Percentiles rank a stretch among this genome's conserved stretches.
These are phyloP conservation scores for Rhododendron vialii DNA, from an alignment of 148 eudicot genomes.

Conservation along the genomic window DNA sequence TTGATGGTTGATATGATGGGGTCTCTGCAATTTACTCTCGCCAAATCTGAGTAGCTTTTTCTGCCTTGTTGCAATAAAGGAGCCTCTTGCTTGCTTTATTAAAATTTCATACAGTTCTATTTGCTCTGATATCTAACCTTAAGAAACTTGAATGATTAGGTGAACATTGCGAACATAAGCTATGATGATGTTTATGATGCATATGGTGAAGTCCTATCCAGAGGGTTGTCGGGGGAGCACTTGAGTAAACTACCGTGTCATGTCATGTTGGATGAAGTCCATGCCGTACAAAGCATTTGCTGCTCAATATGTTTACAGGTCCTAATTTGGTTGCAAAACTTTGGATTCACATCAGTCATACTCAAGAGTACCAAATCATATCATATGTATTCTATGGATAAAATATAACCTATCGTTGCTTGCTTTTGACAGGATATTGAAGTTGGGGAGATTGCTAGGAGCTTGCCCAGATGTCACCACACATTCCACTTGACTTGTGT, in stretches of 20 bases:
- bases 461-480: constrained; percentile 49
- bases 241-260: constrained; percentile 40
- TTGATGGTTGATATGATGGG: background rate
- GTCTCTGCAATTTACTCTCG: background rate
- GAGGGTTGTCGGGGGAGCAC: constrained; percentile 43
- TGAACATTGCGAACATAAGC: constrained; percentile 32
- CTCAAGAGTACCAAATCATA: background rate
- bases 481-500: constrained; percentile 48
- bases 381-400: background rate
- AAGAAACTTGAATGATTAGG: constrained; percentile 27
- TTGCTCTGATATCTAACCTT: background rate
- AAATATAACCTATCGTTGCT: background rate
- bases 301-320: constrained; percentile 70
- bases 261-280: constrained; percentile 29
- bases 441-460: constrained; percentile 46
- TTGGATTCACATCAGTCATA: background rate
- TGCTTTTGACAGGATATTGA: constrained; percentile 39
- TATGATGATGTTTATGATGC: constrained; percentile 39
- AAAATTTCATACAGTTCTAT: background rate
- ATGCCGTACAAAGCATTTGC: constrained; percentile 27
- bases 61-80: background rate
- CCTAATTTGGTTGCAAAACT: background rate
- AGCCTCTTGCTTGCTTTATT: background rate
- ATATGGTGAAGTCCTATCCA: constrained; percentile 34
- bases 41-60: background rate